Evolutionary conservation across 73 alveolate genomes (phyloP), one percentile per base, ranked within the genome.

Genomic region (Blepharisma stoltei): DNA sequence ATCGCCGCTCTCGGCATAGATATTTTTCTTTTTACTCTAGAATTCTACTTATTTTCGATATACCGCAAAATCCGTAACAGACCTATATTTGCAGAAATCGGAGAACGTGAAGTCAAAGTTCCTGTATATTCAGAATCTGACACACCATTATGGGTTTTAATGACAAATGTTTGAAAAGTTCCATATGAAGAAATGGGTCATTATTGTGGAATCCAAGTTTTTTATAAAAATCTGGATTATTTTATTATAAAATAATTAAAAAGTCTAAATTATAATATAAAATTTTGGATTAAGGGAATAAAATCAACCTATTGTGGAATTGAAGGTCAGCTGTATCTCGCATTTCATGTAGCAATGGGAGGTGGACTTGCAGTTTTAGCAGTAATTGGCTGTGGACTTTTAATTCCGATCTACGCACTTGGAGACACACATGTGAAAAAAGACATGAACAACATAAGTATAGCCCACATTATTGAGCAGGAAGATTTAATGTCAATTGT

Each of bases 91-190:
- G 46, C 23, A 14, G 73, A 60, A 60, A 14, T 60, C 1, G 45
- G 46, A 14, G 45, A 38, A 8, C 14, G 23, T 8, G 73, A 60
- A 9, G 23, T 60, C 37, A 60, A 60, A 60, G 48, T 60, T 4
- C 73, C 73, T 2, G 73, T 60, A 9, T 60, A 14, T 60, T 60
- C 73, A 2, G 73, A 60, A 60, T 60, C 73, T 14, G 73, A 60
- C 23, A 60, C 73, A 18, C 73, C 73, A 14, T 25, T 60, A 9
- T 18, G 37, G 48, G 46, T 14, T 25, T 25, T 60, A 25, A n/a
- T 60, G 38, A 60, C 46, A 60, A 25, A 25, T 25, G 73, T 60
- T 14, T 60, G 73, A 38, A 60, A 60, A 14, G 73, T 60, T 2
- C 73, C 73, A 8, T 60, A 60, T 60, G 73, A 60, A 25, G 73